A percentile compares a stretch with the other conserved stretches of the same genome.
These are phyloP conservation scores for Arthroderma uncinatum DNA, from an alignment of 2,329 filamentous ascomycete species.

Conservation along the genomic window DNA sequence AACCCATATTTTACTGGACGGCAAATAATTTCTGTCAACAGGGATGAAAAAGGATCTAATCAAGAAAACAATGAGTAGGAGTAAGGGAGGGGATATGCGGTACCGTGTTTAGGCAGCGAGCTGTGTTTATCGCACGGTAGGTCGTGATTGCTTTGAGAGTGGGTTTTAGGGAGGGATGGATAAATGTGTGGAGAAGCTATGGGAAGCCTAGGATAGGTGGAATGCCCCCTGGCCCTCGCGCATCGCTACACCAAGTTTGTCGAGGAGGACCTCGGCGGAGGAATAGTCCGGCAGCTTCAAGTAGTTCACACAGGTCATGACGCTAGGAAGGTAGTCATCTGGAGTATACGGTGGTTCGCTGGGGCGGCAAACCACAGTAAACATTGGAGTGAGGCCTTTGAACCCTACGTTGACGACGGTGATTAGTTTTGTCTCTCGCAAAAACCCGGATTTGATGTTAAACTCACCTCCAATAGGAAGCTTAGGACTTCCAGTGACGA, in stretches of 20 bases:
- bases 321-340: conserved; percentile 96
- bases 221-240: conserved; percentile 95
- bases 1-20: not conserved
- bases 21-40: not conserved
- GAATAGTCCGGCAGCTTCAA: conserved; percentile 95
- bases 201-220: conserved; percentile 57
- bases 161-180: not conserved
- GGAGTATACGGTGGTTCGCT: conserved; percentile 86
- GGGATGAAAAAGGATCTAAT: not conserved
- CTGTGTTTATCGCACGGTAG: not conserved
- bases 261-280: conserved; percentile 60
- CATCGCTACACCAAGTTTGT: conserved; percentile 73
- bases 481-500: conserved; percentile 95
- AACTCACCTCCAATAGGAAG: conserved; percentile 86
- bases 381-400: conserved; percentile 93
- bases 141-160: not conserved
- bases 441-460: not conserved
- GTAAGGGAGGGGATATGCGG: not conserved
- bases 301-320: conserved; percentile 99
- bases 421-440: not conserved
- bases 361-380: conserved; percentile 98
- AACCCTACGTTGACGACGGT: conserved; percentile 52
- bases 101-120: not conserved
- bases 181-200: not conserved
- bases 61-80: not conserved